Evolutionary conservation across 805 yeast species (phyloP).

Genomic region (Spathaspora sp.): DNA sequence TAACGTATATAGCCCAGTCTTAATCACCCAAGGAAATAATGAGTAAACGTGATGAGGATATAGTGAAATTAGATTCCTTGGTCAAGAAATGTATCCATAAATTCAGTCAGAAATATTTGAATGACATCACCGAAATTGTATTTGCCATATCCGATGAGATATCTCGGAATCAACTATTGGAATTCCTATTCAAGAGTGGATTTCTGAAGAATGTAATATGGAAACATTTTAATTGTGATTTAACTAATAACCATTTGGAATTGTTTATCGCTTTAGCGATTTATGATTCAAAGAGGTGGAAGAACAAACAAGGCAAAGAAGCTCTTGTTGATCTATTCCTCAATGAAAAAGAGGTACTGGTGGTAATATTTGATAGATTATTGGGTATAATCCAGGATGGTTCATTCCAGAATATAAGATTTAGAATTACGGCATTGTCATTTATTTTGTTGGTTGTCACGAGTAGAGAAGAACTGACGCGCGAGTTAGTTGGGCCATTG

Average conservation of each 20-base stretch:
- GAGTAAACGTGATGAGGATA: neutral
- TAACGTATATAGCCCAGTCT: neutral
- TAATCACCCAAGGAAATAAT: neutral
- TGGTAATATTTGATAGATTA: neutral
- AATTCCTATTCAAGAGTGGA: constrained; percentile 12
- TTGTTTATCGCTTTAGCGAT: constrained; percentile 22
- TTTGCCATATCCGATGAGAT: neutral
- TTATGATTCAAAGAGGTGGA: neutral
- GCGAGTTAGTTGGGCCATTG: neutral
- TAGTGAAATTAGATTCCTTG: neutral
- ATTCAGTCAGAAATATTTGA: constrained; percentile 12
- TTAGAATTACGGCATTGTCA: neutral
- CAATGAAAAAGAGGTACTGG: neutral
- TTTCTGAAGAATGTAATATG: constrained; percentile 34
- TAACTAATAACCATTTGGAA: constrained; percentile 37
- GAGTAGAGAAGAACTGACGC: neutral
- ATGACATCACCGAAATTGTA: constrained; percentile 13
- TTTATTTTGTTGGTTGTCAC: neutral
- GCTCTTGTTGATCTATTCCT: neutral
- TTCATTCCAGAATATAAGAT: neutral
- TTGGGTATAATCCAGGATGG: constrained; percentile 10
- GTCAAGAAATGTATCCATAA: constrained; percentile 1
- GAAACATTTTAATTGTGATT: constrained; percentile 38
- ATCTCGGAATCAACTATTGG: neutral
- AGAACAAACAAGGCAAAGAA: neutral